phyloP scores from a whole-genome alignment of 768 basidiomycete species.

The Strobilomyces echinocephalus region DNA sequence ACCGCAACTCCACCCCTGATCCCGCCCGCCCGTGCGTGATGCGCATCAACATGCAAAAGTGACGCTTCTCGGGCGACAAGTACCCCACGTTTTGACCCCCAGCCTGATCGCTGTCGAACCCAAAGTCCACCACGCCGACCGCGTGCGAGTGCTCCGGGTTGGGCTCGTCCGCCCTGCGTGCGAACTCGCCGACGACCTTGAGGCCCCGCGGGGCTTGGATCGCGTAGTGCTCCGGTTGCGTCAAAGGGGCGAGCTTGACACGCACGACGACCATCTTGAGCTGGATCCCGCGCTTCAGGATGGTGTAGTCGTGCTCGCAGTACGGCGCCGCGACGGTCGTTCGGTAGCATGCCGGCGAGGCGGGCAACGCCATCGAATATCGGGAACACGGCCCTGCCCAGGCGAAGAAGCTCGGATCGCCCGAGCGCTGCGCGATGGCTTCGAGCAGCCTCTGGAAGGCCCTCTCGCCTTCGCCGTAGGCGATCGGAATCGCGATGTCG shows the following conservation, averaged over 20 bases:
- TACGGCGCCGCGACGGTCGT: neutral
- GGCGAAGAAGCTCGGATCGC: slow-evolving; percentile 14
- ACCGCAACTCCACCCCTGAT: neutral
- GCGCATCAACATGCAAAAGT: slow-evolving; percentile 8
- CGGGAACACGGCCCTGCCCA: slow-evolving; percentile 8
- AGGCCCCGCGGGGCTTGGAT: neutral
- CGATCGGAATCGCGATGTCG: slow-evolving; percentile 9
- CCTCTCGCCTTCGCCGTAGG: slow-evolving; percentile 11
- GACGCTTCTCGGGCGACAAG: neutral
- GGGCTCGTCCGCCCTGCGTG: neutral
- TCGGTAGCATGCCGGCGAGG: slow-evolving; percentile 11
- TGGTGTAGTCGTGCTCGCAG: slow-evolving; percentile 5
- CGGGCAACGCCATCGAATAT: slow-evolving; percentile 5
- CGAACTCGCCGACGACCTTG: neutral
- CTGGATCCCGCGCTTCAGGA: slow-evolving; percentile 9
- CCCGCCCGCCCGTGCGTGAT: neutral
- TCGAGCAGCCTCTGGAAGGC: slow-evolving; percentile 11
- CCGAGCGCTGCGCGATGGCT: slow-evolving; percentile 9
- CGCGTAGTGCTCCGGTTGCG: neutral
- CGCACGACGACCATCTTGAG: slow-evolving; percentile 6
- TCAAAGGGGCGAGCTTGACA: neutral
- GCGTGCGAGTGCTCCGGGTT: neutral
- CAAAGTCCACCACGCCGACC: slow-evolving; percentile 9
- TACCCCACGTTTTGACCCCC: neutral
- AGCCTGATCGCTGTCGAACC: neutral